These are phyloP conservation scores for Acer negundo DNA, from an alignment of 345 rosid genomes.

Conservation along the genomic window DNA sequence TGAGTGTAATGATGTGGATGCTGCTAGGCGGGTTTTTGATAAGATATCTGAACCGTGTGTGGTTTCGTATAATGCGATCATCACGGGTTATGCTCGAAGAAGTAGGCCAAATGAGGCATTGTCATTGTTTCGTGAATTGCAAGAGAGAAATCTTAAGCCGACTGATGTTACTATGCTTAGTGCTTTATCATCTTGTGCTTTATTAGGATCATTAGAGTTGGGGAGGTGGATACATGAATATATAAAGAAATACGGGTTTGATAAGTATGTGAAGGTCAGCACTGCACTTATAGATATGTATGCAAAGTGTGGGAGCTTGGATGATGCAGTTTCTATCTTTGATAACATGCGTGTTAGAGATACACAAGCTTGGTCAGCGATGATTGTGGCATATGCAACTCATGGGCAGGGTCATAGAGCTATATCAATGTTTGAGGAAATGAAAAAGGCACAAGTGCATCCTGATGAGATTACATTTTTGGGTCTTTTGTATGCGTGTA, in stretches of 20 bases:
- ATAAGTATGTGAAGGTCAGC: constrained; percentile 62
- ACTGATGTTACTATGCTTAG: constrained; percentile 77
- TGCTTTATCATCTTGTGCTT: constrained; percentile 76
- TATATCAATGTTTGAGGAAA: constrained; percentile 58
- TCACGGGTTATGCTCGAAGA: constrained; percentile 61
- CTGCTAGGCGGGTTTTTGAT: constrained; percentile 62
- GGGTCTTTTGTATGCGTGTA: constrained; percentile 75
- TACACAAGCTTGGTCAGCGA: constrained; percentile 85
- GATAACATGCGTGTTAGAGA: constrained; percentile 59
- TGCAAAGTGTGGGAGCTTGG: constrained; percentile 90
- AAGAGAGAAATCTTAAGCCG: constrained; percentile 52
- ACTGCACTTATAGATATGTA: constrained; percentile 89
- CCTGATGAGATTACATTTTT: constrained; percentile 84
- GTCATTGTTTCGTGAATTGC: constrained; percentile 74
- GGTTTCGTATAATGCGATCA: constrained; percentile 75
- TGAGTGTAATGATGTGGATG: constrained; percentile 63
- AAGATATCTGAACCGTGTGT: constrained; percentile 60
- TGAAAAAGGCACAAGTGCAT: constrained; percentile 42
- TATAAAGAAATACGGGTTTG: constrained; percentile 51
- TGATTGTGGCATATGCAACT: constrained; percentile 81
- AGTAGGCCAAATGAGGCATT: constrained; percentile 77
- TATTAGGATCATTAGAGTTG: constrained; percentile 77
- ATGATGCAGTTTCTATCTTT: constrained; percentile 58
- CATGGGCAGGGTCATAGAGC: constrained; percentile 75
- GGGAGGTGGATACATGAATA: constrained; percentile 88